These are phyloP conservation scores for Globisporangium iwayamae DNA, from an alignment of 352 stramenopile genomes.

Conservation along the genomic window DNA sequence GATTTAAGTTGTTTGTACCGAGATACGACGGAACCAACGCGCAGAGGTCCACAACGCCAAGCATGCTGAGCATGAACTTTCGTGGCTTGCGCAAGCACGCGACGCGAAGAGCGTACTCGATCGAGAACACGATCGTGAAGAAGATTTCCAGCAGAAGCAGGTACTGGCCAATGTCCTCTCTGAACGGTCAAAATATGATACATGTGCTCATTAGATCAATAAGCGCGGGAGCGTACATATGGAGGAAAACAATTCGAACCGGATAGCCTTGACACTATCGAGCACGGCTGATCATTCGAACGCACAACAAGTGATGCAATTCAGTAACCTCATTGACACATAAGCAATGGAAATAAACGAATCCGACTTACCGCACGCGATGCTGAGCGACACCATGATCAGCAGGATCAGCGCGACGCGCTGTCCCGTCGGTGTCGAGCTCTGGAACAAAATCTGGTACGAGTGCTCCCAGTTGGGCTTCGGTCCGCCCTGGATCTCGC, in stretches of 20 bases:
- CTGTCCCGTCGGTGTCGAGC: conserved; percentile 64
- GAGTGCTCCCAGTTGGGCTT: conserved; percentile 62
- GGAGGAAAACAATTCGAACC: conserved; percentile 25
- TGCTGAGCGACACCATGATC: conserved; percentile 65
- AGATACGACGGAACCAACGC: conserved; percentile 80
- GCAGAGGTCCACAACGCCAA: conserved; percentile 75
- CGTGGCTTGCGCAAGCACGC: conserved; percentile 53
- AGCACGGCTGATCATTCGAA: conserved; percentile 38
- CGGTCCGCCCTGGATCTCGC: conserved; percentile 62
- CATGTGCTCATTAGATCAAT: background rate
- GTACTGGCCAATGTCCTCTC: conserved; percentile 57
- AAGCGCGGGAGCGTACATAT: background rate
- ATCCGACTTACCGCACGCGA: conserved; percentile 43
- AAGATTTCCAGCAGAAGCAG: conserved; percentile 67
- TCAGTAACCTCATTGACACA: background rate
- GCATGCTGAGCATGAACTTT: conserved; percentile 64
- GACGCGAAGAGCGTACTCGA: conserved; percentile 73
- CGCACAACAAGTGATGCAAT: background rate
- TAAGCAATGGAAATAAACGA: too few relatives aligned
- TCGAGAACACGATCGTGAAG: conserved; percentile 76
- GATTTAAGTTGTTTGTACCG: conserved; percentile 22
- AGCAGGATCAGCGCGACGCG: conserved; percentile 61
- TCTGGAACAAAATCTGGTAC: conserved; percentile 75
- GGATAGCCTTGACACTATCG: conserved; percentile 67
- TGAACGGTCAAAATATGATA: conserved; percentile 12